Evolutionary conservation across 1,284 basidiomycete genomes (phyloP).

Genomic region (Abortiporus biennis): DNA sequence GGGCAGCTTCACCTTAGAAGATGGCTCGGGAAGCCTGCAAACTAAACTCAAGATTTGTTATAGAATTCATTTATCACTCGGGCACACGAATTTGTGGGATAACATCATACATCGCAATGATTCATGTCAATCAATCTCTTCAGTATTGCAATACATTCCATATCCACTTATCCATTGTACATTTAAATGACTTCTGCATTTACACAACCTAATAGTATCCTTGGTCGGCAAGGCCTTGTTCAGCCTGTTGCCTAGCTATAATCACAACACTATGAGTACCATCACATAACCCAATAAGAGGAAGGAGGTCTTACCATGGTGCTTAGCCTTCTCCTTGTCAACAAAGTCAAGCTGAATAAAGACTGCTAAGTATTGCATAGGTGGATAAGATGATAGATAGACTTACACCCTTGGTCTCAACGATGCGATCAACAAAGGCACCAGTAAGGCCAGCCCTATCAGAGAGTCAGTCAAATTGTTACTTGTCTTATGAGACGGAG

Average conservation of each 20-base stretch:
- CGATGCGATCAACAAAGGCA: slow-evolving; percentile 37
- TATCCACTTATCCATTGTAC: background rate
- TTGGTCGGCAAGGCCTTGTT: slow-evolving; percentile 15
- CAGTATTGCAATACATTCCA: background rate
- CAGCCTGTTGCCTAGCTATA: slow-evolving; percentile 13
- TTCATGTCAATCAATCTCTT: background rate
- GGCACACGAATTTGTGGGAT: too few species aligned
- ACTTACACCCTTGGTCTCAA: slow-evolving; percentile 38
- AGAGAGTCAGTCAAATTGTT: slow-evolving; percentile 1
- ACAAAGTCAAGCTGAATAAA: slow-evolving; percentile 30
- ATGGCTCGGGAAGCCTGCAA: slow-evolving; percentile 43
- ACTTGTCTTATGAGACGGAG: background rate
- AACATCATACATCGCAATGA: background rate
- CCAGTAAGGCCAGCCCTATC: slow-evolving; percentile 34
- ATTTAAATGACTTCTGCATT: background rate
- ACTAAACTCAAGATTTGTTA: too few species aligned
- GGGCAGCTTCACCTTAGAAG: slow-evolving; percentile 70
- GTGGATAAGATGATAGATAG: background rate
- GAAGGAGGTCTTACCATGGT: slow-evolving; percentile 25
- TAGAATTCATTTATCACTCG: too few species aligned
- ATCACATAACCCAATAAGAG: slow-evolving; percentile 1
- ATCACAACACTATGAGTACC: too few species aligned
- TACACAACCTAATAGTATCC: slow-evolving; percentile 7
- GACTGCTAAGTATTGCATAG: background rate
- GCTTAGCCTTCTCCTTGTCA: slow-evolving; percentile 39